Percentiles rank a stretch among this genome's conserved stretches.
These are phyloP conservation scores for Plenodomus biglobosus DNA, from an alignment of 2,329 filamentous ascomycete species.

Conservation along the genomic window DNA sequence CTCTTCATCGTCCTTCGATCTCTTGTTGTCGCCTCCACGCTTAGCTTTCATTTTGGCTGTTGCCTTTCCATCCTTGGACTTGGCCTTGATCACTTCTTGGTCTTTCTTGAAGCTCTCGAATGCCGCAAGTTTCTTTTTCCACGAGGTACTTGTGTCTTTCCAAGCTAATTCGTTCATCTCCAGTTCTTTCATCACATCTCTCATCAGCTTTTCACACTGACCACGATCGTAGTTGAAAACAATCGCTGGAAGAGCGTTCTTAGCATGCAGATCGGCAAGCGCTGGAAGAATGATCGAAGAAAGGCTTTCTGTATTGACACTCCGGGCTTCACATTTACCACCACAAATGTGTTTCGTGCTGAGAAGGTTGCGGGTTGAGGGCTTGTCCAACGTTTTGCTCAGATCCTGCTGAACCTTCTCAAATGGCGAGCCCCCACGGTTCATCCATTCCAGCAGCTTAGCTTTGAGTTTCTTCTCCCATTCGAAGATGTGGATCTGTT, in stretches of 20 bases:
- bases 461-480: slow-evolving; percentile 68
- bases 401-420: slow-evolving; percentile 53
- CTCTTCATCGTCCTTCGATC: slow-evolving; percentile 59
- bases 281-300: slow-evolving; percentile 59
- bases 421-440: slow-evolving; percentile 56
- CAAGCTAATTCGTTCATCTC: slow-evolving; percentile 57
- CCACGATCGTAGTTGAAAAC: slow-evolving; percentile 75
- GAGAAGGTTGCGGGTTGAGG: slow-evolving; percentile 12
- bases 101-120: slow-evolving; percentile 61
- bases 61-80: slow-evolving; percentile 47
- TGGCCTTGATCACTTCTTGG: too few species aligned
- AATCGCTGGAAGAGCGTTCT: slow-evolving; percentile 70
- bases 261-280: slow-evolving; percentile 62
- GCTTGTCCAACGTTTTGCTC: too few species aligned
- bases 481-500: slow-evolving; percentile 64
- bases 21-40: slow-evolving; percentile 50
- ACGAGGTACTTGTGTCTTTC: slow-evolving; percentile 59
- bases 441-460: slow-evolving; percentile 67
- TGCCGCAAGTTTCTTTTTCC: slow-evolving; percentile 61
- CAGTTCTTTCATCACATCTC: slow-evolving; percentile 56
- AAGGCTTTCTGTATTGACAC: too few species aligned
- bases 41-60: slow-evolving; percentile 49
- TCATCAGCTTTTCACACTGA: slow-evolving; percentile 63
- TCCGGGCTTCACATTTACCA: too few species aligned
- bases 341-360: too few species aligned